Evolutionary conservation across 2,329 filamentous ascomycete species (phyloP), one percentile per base, ranked within the genome.

Genomic region (Cladosporium sp.): DNA sequence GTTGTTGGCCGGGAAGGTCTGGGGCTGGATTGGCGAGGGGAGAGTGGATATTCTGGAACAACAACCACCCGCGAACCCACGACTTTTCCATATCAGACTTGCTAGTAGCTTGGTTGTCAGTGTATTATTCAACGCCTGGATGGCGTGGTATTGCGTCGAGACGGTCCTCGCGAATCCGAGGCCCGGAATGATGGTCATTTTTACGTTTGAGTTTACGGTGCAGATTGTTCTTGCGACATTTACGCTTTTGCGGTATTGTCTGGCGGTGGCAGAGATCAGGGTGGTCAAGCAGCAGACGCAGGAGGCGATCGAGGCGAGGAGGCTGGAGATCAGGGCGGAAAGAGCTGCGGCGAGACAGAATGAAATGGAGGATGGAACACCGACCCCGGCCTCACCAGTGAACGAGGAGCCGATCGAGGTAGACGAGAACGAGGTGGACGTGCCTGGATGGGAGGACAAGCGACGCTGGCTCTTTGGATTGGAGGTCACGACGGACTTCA

Each of bases 181-280:
- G n/a, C 90, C 92, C 0, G 93, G 95, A 54, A 97, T 98, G 87
- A 98, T 97, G 90, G 90, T 98, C 58, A 97, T 98, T 90, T 98
- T 98, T 65, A 83, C 95, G 5, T 98, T 98, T 63, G 93, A 98
- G 69, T 97, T 97, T 66, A 91, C 92, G 35, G 84, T 98, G 41
- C 74, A 97, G 55, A 79, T 83, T 2, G 85, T 95, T 9, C 85
- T 84, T 48, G 95, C 92, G 1, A 76, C 83, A 49, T 90, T 92
- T 44, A 95, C 90, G 0, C 79, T 82, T 2, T 76, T 83, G 51
- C 84, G 91, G 55, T 98, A 98, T 69, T 69, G 80, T 16, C 79
- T 97, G 46, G 87, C 86, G 3, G 71, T 96, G 41, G 75, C 84
- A 8, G 93, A 98, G 69, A 81, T 87, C 43, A 80, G 79, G 44